phyloP scores from a whole-genome alignment of 257 asterid species.

The Ocimum tenuiflorum region DNA sequence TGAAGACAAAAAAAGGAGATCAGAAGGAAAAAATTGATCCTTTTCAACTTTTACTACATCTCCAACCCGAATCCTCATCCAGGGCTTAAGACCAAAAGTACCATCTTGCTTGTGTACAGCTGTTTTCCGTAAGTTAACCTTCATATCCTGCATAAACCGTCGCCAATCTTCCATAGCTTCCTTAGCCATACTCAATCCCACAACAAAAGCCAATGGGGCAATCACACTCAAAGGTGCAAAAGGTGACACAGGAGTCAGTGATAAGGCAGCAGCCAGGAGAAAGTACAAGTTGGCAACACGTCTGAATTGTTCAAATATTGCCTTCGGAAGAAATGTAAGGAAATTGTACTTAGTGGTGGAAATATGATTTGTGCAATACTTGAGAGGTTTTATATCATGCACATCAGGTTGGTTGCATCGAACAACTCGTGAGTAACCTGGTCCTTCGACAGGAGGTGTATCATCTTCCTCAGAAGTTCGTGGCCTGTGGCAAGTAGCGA shows the following conservation, averaged over 20 bases:
- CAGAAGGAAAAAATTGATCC: slow-evolving; percentile 88
- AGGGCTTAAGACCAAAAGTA: slow-evolving; percentile 54
- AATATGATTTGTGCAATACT: slow-evolving; percentile 63
- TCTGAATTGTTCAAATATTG: slow-evolving; percentile 81
- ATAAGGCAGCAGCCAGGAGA: slow-evolving; percentile 76
- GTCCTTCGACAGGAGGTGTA: slow-evolving; percentile 49
- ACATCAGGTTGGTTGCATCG: slow-evolving; percentile 70
- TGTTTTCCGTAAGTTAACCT: slow-evolving; percentile 75
- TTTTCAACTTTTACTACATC: slow-evolving; percentile 83
- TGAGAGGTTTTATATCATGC: slow-evolving; percentile 61
- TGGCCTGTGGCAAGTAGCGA: slow-evolving; percentile 54
- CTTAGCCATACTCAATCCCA: slow-evolving; percentile 97
- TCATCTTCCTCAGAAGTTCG: slow-evolving; percentile 37
- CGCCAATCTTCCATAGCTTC: slow-evolving; percentile 95
- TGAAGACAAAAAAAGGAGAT: slow-evolving; percentile 76
- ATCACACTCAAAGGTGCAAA: slow-evolving; percentile 76
- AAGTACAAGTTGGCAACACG: slow-evolving; percentile 96
- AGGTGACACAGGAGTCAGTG: slow-evolving; percentile 77
- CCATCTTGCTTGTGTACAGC: slow-evolving; percentile 59
- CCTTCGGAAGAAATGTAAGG: slow-evolving; percentile 81
- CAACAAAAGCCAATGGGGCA: slow-evolving; percentile 84
- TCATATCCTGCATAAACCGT: slow-evolving; percentile 85
- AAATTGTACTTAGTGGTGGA: slow-evolving; percentile 93
- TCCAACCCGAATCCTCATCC: slow-evolving; percentile 92
- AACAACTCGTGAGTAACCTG: slow-evolving; percentile 75